Base-by-base conservation (phyloP, 371 early-diverging fungal genomes). In the Sporodiniella umbellata region DNA sequence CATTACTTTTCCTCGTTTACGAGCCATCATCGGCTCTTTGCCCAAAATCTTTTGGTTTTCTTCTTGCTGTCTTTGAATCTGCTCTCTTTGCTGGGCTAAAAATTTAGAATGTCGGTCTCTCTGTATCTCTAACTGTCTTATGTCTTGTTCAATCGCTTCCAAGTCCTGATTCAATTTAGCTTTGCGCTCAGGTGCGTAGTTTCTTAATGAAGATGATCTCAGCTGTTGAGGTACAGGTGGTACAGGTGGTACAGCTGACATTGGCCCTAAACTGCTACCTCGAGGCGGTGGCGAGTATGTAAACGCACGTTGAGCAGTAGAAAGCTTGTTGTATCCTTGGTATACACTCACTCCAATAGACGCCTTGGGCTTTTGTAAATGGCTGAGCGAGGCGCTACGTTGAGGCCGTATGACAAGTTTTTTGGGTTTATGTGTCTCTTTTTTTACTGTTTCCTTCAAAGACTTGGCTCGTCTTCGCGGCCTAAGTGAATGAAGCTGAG, bases 1-100 rank as follows among this genome's bases (percentile, higher is more conserved):
- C 5, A 4, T 47, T 59, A 74, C 75, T 66, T 68, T 74, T 45
- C 75, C 75, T 51, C 75, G 60, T 37, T 68, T 74, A 30, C 73
- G 61, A 21, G 50, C 45, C 5, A 42, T n/a, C n/a, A n/a, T 15
- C 10, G 33, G 33, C 17, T 8, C 28, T 38, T 21, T 47, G 24
- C 8, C 30, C 18, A 39, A 18, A 11, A 19, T 24, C 28, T 40
- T 23, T n/a, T 30, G 31, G 18, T 25, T 50, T n/a, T 46, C 39
- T 3, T 43, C 22, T 38, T 38, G 43, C 43, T 33, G 40, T 18
- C 38, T 49, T 33, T 11, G 50, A 21, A 33, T 2, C 10, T 43
- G 43, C 25, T 35, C 15, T 19, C 26, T 43, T 25, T 24, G 15
- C n/a, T 48, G 39, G 21, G 25, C 23, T 6, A 56, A 26, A 10